Conservation (phyloP, 208 protist species). For the Trypanosoma theileri region DNA sequence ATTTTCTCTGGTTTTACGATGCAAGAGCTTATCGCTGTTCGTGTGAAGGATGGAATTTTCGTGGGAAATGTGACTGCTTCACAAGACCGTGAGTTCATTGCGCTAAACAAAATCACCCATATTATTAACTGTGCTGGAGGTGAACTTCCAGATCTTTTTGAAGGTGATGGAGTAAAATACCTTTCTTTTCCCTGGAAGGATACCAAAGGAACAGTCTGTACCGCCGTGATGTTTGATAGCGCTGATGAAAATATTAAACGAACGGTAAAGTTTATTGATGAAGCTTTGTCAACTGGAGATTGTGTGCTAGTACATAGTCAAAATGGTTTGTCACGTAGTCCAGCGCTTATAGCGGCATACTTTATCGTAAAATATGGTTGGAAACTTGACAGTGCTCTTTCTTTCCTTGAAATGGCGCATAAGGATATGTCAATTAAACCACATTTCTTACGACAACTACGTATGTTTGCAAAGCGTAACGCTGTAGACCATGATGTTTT, state of each 20-base stretch:
- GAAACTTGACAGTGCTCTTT: slow-evolving; percentile 84
- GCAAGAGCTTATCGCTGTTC: slow-evolving; percentile 81
- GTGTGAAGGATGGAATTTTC: slow-evolving; percentile 93
- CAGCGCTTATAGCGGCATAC: slow-evolving; percentile 84
- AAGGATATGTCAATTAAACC: slow-evolving; percentile 88
- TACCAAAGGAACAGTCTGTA: slow-evolving; percentile 62
- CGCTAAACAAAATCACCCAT: slow-evolving; percentile 93
- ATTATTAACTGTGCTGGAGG: slow-evolving; percentile 91
- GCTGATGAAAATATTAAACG: slow-evolving; percentile 80
- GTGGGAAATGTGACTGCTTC: slow-evolving; percentile 82
- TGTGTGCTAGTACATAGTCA: slow-evolving; percentile 91
- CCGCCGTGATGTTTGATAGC: slow-evolving; percentile 83
- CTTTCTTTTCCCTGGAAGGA: slow-evolving; percentile 92
- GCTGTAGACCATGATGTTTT: slow-evolving; percentile 84
- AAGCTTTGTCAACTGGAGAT: slow-evolving; percentile 74
- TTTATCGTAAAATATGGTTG: slow-evolving; percentile 92
- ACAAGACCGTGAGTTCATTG: slow-evolving; percentile 86
- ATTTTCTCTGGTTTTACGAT: slow-evolving; percentile 24
- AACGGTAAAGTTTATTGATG: slow-evolving; percentile 82
- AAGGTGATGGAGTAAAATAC: slow-evolving; percentile 80
- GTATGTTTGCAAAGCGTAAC: slow-evolving; percentile 83
- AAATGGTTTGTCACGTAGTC: slow-evolving; percentile 78
- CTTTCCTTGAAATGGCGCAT: slow-evolving; percentile 87
- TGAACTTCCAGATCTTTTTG: slow-evolving; percentile 82
- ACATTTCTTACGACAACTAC: slow-evolving; percentile 90